These are phyloP conservation scores for Backusella macrospora DNA, from an alignment of 192 early-diverging fungal genomes.

Conservation along the genomic window DNA sequence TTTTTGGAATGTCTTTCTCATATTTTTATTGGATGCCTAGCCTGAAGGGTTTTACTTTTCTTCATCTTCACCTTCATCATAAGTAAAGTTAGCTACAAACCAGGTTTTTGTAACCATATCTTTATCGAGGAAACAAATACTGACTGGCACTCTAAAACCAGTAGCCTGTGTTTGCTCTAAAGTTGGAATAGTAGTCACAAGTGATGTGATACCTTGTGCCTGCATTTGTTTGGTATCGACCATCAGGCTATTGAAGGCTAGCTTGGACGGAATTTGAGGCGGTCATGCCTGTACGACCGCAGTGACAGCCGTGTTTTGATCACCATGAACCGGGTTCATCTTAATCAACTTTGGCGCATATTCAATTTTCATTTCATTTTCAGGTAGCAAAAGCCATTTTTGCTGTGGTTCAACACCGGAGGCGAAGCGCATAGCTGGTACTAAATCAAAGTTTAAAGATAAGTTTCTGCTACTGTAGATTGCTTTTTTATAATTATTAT, in stretches of 20 bases:
- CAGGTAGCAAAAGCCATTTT: background rate
- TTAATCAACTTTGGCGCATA: background rate
- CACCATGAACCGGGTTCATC: background rate
- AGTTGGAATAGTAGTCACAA: constrained; percentile 44
- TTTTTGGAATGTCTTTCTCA: background rate
- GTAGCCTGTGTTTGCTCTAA: constrained; percentile 43
- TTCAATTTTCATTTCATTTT: background rate
- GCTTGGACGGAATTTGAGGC: constrained; percentile 22
- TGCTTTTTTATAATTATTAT: no score
- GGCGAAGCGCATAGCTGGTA: background rate
- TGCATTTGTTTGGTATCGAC: constrained; percentile 52
- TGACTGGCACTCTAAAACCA: constrained; percentile 43
- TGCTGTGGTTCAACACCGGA: background rate
- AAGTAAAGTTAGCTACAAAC: constrained; percentile 43
- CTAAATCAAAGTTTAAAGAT: background rate
- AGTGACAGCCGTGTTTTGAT: constrained; percentile 18
- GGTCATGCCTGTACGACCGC: constrained; percentile 2
- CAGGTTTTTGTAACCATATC: constrained; percentile 47
- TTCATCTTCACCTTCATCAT: background rate
- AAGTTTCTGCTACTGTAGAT: background rate
- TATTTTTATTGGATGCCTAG: background rate
- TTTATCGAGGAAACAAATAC: constrained; percentile 43
- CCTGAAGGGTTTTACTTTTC: background rate
- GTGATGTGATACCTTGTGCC: constrained; percentile 42
- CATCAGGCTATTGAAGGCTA: constrained; percentile 47